phyloP scores from a whole-genome alignment of 1,139 yeast genomes.

The Kodamaea plutei region DNA sequence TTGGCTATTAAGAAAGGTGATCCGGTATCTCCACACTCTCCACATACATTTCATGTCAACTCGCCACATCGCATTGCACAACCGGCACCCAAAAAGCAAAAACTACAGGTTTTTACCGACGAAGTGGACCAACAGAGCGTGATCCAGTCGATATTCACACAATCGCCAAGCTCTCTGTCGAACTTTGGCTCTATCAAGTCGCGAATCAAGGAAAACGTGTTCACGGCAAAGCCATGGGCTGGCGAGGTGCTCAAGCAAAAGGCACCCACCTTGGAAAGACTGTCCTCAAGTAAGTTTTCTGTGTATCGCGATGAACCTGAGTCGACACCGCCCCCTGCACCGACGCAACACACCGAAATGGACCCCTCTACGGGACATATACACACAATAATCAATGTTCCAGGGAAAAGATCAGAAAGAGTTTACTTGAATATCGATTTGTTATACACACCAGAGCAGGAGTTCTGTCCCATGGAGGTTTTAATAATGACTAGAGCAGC shows the following conservation, averaged over 20 bases:
- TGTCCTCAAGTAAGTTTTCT: slow-evolving; percentile 23
- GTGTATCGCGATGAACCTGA: slow-evolving; percentile 37
- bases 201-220: slow-evolving; percentile 62
- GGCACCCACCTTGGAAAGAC: slow-evolving; percentile 8
- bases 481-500: slow-evolving; percentile 40
- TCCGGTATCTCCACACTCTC: slow-evolving; percentile 1
- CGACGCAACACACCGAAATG: slow-evolving; percentile 19
- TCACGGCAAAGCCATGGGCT: slow-evolving; percentile 59
- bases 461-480: slow-evolving; percentile 55
- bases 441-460: slow-evolving; percentile 42
- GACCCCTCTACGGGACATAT: slow-evolving; percentile 35
- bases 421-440: slow-evolving; percentile 60
- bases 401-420: slow-evolving; percentile 63
- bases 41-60: too few species aligned
- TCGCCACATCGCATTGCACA: too few species aligned
- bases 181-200: slow-evolving; percentile 48
- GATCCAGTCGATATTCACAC: slow-evolving; percentile 26
- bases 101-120: slow-evolving; percentile 30
- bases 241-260: slow-evolving; percentile 55
- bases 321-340: background rate
- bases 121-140: slow-evolving; percentile 21
- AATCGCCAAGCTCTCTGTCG: slow-evolving; percentile 16
- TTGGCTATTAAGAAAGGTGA: slow-evolving; percentile 29
- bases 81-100: slow-evolving; percentile 18
- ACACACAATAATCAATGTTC: slow-evolving; percentile 45